phyloP scores from a whole-genome alignment of 768 basidiomycete genomes.

The Leccinellum luteum region DNA sequence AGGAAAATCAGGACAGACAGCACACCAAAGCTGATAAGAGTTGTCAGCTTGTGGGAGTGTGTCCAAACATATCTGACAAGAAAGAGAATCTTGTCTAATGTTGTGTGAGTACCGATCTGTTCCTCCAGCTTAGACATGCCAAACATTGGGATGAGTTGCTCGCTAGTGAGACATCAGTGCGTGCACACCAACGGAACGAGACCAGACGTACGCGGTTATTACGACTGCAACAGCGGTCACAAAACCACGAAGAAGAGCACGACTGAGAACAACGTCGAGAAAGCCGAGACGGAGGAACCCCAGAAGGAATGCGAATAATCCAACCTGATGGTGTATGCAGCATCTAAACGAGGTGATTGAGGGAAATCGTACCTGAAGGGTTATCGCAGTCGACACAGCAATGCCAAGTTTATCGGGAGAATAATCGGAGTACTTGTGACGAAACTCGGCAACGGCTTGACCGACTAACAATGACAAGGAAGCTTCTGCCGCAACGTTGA shows the following conservation, averaged over 20 bases:
- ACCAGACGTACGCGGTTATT: slow-evolving; percentile 67
- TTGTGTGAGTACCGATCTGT: slow-evolving; percentile 56
- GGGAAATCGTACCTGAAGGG: slow-evolving; percentile 61
- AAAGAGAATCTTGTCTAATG: slow-evolving; percentile 77
- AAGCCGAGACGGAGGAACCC: slow-evolving; percentile 90
- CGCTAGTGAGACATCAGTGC: slow-evolving; percentile 38
- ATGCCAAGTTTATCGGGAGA: slow-evolving; percentile 53
- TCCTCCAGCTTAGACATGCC: slow-evolving; percentile 63
- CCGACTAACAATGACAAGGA: slow-evolving; percentile 84
- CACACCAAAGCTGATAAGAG: slow-evolving; percentile 70
- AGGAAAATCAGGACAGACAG: slow-evolving; percentile 63
- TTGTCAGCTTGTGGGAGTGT: slow-evolving; percentile 63
- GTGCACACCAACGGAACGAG: not conserved
- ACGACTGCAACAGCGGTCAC: slow-evolving; percentile 82
- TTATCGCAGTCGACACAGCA: slow-evolving; percentile 76
- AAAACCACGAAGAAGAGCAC: slow-evolving; percentile 85
- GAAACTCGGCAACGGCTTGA: slow-evolving; percentile 74
- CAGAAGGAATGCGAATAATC: slow-evolving; percentile 79
- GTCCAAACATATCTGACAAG: slow-evolving; percentile 56
- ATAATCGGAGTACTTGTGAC: slow-evolving; percentile 43
- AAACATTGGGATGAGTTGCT: slow-evolving; percentile 88
- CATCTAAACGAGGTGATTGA: not conserved
- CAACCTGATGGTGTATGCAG: slow-evolving; percentile 48
- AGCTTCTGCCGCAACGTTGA: slow-evolving; percentile 88
- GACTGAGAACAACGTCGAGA: slow-evolving; percentile 89